Base-by-base conservation (phyloP, 331 rosid species). In the Malus hybrid region DNA sequence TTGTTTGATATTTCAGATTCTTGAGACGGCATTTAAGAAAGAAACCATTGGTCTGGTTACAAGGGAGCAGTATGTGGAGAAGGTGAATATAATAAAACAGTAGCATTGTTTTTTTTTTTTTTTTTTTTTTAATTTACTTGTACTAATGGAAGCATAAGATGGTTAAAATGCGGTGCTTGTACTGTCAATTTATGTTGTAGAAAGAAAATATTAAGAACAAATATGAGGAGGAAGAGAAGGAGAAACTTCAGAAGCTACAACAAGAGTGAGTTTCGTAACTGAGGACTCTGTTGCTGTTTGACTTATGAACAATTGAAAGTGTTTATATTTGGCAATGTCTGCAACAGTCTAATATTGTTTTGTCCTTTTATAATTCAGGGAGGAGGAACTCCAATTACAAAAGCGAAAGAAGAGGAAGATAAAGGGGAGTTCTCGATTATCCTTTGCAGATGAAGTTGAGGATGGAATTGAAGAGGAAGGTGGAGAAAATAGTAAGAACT, bases 21-120 rank as follows among this genome's bases (percentile, higher is more conserved):
- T 94, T 3, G 97, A 92, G 88, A 90, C 95, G 15, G 97, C 99
- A 6, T 94, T 94, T 75, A 94, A 94, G 91, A 92, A 92, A 80
- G 99, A 94, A 83, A 92, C 97, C 10, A 97, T 94, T 39, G 99
- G 99, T 71, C 77, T 94, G 70, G 99, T 94, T 79, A 92, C 97
- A 24, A 80, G 99, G 71, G 99, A 92, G 78, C 84, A 94, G 72
- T 94, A 94, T 77, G 97, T 94, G 10, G 97, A 92, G 86, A 94
- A 92, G 99, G 99, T 94, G 78, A 24, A 34, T 11, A 18, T 24
- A 20, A 4, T 32, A 42, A 39, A 12, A 2, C 39, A 10, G 26
- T 66, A 61, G 62, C 12, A 10, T 76, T 22, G 44, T 39, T 42
- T 28, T 1, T 28, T 28, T 28, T 1, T 71, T 10, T 29, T n/a